These are phyloP conservation scores for Articulospora tetracladia DNA, from an alignment of 495 filamentous ascomycete species.

Conservation along the genomic window DNA sequence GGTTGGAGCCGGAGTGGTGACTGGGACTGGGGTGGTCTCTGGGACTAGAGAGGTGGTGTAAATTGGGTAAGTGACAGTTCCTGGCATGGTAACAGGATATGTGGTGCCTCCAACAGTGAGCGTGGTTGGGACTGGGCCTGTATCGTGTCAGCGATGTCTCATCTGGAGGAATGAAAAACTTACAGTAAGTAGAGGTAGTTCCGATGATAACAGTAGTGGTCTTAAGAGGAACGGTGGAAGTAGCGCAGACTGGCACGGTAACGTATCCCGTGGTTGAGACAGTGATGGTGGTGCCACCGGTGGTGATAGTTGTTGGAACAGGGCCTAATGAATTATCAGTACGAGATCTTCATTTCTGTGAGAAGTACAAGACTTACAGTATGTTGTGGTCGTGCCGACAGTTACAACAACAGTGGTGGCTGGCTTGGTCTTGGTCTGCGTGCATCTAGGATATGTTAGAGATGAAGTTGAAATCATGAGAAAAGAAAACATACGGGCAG, in stretches of 20 bases:
- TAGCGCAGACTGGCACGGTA: constrained; percentile 15
- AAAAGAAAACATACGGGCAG: constrained; percentile 38
- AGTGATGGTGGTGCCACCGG: constrained; percentile 14
- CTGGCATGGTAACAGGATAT: constrained; percentile 4
- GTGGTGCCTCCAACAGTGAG: constrained; percentile 1
- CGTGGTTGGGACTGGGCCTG: not conserved
- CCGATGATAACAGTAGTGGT: not conserved
- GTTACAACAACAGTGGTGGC: constrained; percentile 32
- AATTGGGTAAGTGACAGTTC: constrained; percentile 5
- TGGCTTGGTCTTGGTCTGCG: constrained; percentile 20
- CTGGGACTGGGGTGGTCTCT: not conserved
- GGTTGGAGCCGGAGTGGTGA: constrained; percentile 13
- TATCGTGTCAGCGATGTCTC: not conserved
- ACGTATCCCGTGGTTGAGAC: constrained; percentile 15
- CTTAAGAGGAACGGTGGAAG: constrained; percentile 11
- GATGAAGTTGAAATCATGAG: not conserved
- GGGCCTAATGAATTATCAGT: constrained; percentile 10
- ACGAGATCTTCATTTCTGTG: not conserved
- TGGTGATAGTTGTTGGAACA: constrained; percentile 13
- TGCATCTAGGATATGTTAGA: not conserved
- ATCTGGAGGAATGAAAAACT: not conserved
- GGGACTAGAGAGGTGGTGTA: constrained; percentile 1
- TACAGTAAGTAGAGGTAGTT: not conserved
- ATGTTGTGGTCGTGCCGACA: constrained; percentile 10
- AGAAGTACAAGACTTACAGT: constrained; percentile 1